Percentiles rank a stretch among this genome's conserved stretches.
Evolutionary conservation across 257 asterid species (phyloP).

Genomic region (Ocimum tenuiflorum): DNA sequence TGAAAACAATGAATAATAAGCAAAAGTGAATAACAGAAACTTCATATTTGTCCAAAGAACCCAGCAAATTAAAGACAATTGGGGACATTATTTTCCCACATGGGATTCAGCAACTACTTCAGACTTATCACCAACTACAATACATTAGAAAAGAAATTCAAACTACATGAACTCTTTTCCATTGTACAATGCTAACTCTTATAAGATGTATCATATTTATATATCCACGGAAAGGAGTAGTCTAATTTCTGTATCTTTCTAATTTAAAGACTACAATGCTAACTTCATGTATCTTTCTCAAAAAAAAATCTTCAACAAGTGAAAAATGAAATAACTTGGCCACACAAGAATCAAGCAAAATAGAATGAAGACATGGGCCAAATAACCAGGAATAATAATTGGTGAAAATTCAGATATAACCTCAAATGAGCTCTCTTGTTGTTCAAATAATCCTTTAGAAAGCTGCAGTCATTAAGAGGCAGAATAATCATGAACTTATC

Average conservation of each 20-base stretch:
- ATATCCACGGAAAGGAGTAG: too few relatives aligned
- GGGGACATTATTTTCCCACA: not conserved
- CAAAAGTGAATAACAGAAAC: not conserved
- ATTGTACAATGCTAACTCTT: not conserved
- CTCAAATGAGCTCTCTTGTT: slow-evolving; percentile 61
- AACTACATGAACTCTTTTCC: not conserved
- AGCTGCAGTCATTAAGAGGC: slow-evolving; percentile 32
- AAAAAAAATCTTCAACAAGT: not conserved
- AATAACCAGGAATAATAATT: not conserved
- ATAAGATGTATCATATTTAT: too few relatives aligned
- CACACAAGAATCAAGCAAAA: not conserved
- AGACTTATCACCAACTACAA: not conserved
- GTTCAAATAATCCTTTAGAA: slow-evolving; percentile 45
- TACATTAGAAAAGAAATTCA: not conserved
- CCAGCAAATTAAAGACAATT: not conserved
- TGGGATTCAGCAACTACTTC: not conserved
- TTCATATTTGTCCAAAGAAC: not conserved
- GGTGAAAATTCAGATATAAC: slow-evolving; percentile 30
- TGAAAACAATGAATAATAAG: slow-evolving; percentile 21
- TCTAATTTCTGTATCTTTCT: too few relatives aligned
- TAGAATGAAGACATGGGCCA: not conserved
- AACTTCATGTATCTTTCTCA: not conserved
- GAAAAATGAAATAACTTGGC: not conserved
- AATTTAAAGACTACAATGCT: too few relatives aligned
- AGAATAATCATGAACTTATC: not conserved